phyloP scores from a whole-genome alignment of 1,284 basidiomycete species.

The Golubevia sp. region DNA sequence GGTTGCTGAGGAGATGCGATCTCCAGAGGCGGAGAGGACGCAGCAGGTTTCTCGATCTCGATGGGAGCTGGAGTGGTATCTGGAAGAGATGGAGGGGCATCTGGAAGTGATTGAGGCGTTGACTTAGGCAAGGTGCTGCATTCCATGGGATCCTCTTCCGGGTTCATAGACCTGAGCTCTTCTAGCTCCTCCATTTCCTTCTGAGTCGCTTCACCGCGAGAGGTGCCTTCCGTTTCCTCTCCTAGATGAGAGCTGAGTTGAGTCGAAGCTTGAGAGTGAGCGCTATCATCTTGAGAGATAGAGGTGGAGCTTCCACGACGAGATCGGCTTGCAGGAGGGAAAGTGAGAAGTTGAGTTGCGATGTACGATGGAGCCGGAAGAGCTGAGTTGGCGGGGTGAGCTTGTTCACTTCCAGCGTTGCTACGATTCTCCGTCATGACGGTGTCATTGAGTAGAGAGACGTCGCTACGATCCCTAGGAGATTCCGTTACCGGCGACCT shows the following conservation, averaged over 20 bases:
- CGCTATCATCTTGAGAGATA: background rate
- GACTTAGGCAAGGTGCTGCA: background rate
- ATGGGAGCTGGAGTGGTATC: background rate
- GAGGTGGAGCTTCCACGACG: background rate
- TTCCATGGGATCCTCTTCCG: background rate
- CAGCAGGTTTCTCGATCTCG: background rate
- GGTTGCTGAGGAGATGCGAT: background rate
- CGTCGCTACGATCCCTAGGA: too few species aligned
- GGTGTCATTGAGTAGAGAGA: background rate
- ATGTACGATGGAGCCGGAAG: background rate
- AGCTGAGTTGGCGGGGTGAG: background rate
- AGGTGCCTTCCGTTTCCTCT: background rate
- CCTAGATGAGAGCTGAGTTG: background rate
- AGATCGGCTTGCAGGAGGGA: background rate
- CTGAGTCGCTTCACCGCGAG: background rate
- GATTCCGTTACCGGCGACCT: too few species aligned
- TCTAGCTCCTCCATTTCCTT: background rate
- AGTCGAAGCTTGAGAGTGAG: background rate
- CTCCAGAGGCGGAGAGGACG: background rate
- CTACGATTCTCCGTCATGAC: background rate
- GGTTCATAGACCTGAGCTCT: background rate
- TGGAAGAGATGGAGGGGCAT: background rate
- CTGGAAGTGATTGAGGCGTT: background rate
- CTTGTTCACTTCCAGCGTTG: background rate
- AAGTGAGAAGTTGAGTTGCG: background rate